Evolutionary conservation across 768 basidiomycete species (phyloP), one percentile per base, ranked within the genome.

Genomic region (Sarcomyxa edulis): DNA sequence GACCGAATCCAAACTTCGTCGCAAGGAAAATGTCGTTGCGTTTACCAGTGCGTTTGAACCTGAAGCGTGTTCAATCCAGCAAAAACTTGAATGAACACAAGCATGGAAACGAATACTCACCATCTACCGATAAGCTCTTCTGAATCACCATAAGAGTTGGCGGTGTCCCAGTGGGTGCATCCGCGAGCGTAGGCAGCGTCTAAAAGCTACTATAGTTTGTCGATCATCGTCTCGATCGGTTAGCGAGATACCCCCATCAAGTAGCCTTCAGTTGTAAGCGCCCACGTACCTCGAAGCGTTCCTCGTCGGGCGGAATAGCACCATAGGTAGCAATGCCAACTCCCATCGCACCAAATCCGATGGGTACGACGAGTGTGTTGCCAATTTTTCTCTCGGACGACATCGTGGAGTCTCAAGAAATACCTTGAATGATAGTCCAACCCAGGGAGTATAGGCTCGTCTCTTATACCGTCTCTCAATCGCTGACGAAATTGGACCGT

Each of bases 331-430:
- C 58, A 22, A 31, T 24, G 7, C 68, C 58, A 8, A 73, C 49
- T 5, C 72, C 73, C 73, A 75, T 76, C n/a, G 64, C 61, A 15
- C 75, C 76, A 44, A 66, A 75, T 5, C 73, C 73, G 5, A 77
- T 64, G 29, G 69, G 65, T 5, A 61, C 56, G 29, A 69, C 56
- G 11, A 54, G 37, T 6, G 44, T 44, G 6, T 52, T 42, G 8
- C 69, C 68, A 16, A 76, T 56, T 39, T 53, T 55, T 20, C 49
- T 39, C n/a, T n/a, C n/a, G n/a, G n/a, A n/a, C n/a, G n/a, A n/a
- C n/a, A n/a, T n/a, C n/a, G n/a, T n/a, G n/a, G n/a, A n/a, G n/a
- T n/a, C n/a, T n/a, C n/a, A n/a, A n/a, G n/a, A n/a, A n/a, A n/a
- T n/a, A n/a, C n/a, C n/a, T n/a, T n/a, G n/a, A n/a, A n/a, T n/a